Evolutionary conservation across 2,329 filamentous ascomycete genomes (phyloP), one percentile per base, ranked within the genome.

Genomic region (Zalaria sp.): DNA sequence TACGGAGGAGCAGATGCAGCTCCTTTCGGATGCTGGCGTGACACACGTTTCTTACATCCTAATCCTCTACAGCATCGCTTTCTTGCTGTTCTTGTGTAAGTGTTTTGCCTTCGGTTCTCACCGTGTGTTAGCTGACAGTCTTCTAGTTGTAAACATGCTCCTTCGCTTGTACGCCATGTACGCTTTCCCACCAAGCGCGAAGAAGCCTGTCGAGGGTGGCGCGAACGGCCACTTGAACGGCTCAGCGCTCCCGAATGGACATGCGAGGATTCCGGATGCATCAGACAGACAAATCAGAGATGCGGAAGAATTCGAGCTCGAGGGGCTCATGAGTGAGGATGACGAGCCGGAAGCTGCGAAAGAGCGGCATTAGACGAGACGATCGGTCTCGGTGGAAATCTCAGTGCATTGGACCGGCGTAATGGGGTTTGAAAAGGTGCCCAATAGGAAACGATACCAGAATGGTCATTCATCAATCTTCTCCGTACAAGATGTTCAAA

Each of bases 21-120:
- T 95, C 2, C 69, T 96, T 4, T 72, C 76, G 34, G 68, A 75
- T 34, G 81, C 83, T 0, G 72, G 79, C 45, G 79, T 96, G 53
- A 87, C 87, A 26, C 86, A 93, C 55, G 84, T 96, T 35, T 81
- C 88, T 4, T 98, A 96, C 60, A 77, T 96, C 34, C 72, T 98
- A 26, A 88, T 96, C 41, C 67, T 95, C 6, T 96, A 83, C 70
- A 93, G 85, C 53, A 69, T 95, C 40, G 81, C 89, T 25, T 95
- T 93, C 61, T 62, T 98, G 18, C 61, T 94, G 37, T 98, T 94
- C 67, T 77, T 98, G 32, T 93, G 75, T 79, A 67, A 63, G 73
- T 61, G 5, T 8, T 25, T 32, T 25, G 11, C n/a, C 44, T 25
- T 25, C 18, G 25, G 25, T 41, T 42, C 36, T 44, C 18, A 41